Conservation (phyloP, 495 filamentous ascomycete species). For the Amniculicola lignicola region DNA sequence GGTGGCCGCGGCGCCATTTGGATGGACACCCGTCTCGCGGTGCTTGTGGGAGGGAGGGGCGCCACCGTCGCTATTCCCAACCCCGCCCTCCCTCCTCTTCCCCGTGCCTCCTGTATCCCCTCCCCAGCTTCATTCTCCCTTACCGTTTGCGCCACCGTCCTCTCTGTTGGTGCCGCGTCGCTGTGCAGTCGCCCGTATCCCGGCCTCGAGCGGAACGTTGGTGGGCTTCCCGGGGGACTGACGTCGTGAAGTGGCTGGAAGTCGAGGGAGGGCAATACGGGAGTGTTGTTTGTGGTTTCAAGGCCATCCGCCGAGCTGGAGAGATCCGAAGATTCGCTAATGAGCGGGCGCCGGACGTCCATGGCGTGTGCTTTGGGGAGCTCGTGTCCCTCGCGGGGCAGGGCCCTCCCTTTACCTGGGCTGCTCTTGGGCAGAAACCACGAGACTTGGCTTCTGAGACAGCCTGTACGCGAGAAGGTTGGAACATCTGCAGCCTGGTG, state of each 20-base stretch:
- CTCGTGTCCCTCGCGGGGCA: too few species aligned
- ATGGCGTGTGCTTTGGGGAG: too few species aligned
- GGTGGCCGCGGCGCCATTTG: slow-evolving; percentile 21
- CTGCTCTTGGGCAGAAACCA: neutral
- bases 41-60: neutral
- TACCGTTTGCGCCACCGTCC: neutral
- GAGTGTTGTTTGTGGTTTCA: slow-evolving; percentile 14
- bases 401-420: too few species aligned
- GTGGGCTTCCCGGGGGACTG: slow-evolving; percentile 11
- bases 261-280: slow-evolving; percentile 16
- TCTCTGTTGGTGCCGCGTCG: slow-evolving; percentile 5
- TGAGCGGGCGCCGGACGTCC: slow-evolving; percentile 29
- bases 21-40: slow-evolving; percentile 20
- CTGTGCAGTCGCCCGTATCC: slow-evolving; percentile 27
- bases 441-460: too few species aligned
- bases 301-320: too few species aligned
- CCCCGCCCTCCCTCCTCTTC: neutral
- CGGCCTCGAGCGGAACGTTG: slow-evolving; percentile 5
- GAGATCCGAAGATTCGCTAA: slow-evolving; percentile 24
- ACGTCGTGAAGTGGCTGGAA: slow-evolving; percentile 1
- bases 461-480: too few species aligned
- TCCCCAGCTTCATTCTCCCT: slow-evolving; percentile 20
- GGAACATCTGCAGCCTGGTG: too few species aligned
- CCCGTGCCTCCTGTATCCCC: slow-evolving; percentile 21
- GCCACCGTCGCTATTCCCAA: slow-evolving; percentile 32